Evolutionary conservation across 495 filamentous ascomycete genomes (phyloP), one percentile per base, ranked within the genome.

Genomic region (Aspergillus nidulans): DNA sequence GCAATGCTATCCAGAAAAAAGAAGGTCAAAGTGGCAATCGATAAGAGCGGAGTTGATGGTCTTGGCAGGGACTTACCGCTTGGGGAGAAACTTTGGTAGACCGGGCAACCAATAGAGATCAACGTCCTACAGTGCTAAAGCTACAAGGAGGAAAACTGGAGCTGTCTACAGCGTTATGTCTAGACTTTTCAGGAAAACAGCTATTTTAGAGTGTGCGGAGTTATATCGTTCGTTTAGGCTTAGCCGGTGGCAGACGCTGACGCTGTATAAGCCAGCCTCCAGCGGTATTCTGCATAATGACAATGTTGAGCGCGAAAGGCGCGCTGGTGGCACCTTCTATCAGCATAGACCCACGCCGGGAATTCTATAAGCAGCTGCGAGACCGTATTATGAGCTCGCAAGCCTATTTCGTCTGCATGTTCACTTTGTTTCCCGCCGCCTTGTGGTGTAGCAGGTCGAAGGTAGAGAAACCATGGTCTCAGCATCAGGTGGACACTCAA

Each of bases 41-140:
- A 38, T 8, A 38, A 49, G 30, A 12, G 30, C 5, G 12, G 48
- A 8, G 28, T n/a, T 18, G 15, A 34, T 13, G 46, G 62, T 65
- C 73, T 76, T 74, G 72, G 73, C 71, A 71, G 63, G 66, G 67
- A 67, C 69, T 61, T 50, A 54, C 67, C 74, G 41, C 72, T 69
- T 65, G 52, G 67, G 68, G 63, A 55, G 44, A 53, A 25, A 36
- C 41, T 39, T 46, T 53, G 56, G 69, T 69, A 55, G 64, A 52
- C 69, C 56, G 62, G 68, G 74, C 74, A 77, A 77, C 73, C 59
- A 52, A 43, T 44, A 39, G 58, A 36, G 68, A 64, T 53, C 44
- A 10, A 40, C 18, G 18, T 32, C 26, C 9, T 39, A 39, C n/a
- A 16, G 2, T 16, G 15, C 8, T 30, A 4, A 39, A n/a, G 2